Percentiles rank a stretch among this genome's conserved stretches.
These are phyloP conservation scores for Bretziella fagacearum DNA, from an alignment of 2,329 filamentous ascomycete genomes.

Conservation along the genomic window DNA sequence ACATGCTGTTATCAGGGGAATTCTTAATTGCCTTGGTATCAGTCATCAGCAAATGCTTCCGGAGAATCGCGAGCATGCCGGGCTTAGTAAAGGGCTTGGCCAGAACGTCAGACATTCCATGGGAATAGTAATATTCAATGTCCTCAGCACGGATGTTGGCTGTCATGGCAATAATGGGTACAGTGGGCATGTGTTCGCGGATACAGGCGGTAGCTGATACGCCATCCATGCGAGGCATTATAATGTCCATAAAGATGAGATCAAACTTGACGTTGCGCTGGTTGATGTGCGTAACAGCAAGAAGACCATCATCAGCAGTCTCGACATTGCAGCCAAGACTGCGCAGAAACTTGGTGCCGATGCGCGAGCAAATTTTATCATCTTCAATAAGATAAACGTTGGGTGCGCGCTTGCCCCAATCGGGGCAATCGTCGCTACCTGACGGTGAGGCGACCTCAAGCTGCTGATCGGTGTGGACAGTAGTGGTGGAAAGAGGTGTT, in stretches of 20 bases:
- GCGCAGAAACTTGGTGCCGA: constrained; percentile 49
- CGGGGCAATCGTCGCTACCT: constrained; percentile 20
- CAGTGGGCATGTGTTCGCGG: constrained; percentile 62
- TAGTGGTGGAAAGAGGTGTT: background rate
- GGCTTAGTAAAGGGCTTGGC: constrained; percentile 93
- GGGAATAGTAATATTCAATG: constrained; percentile 91
- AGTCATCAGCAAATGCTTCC: constrained; percentile 73
- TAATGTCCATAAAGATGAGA: constrained; percentile 78
- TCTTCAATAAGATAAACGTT: constrained; percentile 84
- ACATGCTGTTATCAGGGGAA: background rate
- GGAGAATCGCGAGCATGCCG: constrained; percentile 67
- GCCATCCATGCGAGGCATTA: constrained; percentile 92
- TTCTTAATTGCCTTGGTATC: background rate
- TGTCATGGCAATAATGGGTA: constrained; percentile 95
- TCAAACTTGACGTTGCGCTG: constrained; percentile 36
- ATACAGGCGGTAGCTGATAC: constrained; percentile 91
- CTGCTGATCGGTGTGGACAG: background rate
- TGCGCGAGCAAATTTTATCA: constrained; percentile 48
- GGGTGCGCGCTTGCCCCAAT: constrained; percentile 47
- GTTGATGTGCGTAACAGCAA: constrained; percentile 75
- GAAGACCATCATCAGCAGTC: constrained; percentile 65
- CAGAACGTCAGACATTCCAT: constrained; percentile 97
- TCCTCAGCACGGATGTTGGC: constrained; percentile 95
- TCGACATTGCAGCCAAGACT: constrained; percentile 51
- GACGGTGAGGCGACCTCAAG: constrained; percentile 3